Evolutionary conservation across 2,329 filamentous ascomycete genomes (phyloP).

Genomic region (Chaetomiaceae sp.): DNA sequence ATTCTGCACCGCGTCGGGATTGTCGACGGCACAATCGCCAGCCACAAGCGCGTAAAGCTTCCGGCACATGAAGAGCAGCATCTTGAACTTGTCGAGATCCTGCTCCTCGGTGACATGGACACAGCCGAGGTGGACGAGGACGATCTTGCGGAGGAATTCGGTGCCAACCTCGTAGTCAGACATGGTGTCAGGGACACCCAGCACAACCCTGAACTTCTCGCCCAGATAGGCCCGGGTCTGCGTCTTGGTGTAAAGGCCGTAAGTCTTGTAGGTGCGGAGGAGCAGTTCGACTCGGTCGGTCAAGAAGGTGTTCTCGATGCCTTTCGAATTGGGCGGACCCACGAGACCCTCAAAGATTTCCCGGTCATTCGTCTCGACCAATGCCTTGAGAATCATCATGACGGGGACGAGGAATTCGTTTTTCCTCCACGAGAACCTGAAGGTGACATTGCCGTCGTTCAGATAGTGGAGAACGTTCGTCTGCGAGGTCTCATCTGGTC

Average conservation of each 20-base stretch:
- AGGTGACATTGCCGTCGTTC: constrained; percentile 90
- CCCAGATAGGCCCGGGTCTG: constrained; percentile 84
- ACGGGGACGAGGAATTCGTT: constrained; percentile 93
- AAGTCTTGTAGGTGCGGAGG: constrained; percentile 87
- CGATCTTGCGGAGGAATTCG: constrained; percentile 84
- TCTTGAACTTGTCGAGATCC: constrained; percentile 86
- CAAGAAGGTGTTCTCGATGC: constrained; percentile 81
- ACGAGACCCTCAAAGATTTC: constrained; percentile 95
- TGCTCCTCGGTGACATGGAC: constrained; percentile 76
- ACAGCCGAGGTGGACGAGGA: constrained; percentile 86
- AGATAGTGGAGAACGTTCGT: constrained; percentile 97
- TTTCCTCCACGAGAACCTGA: constrained; percentile 97
- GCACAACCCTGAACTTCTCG: constrained; percentile 81
- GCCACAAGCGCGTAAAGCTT: constrained; percentile 92
- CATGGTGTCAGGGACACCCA: constrained; percentile 77
- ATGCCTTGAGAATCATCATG: constrained; percentile 93
- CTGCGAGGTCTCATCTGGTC: constrained; percentile 96
- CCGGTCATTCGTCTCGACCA: constrained; percentile 91
- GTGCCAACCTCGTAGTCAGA: constrained; percentile 84
- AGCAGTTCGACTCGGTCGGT: constrained; percentile 91
- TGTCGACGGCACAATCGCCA: constrained; percentile 88
- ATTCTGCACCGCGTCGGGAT: constrained; percentile 93
- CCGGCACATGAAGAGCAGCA: constrained; percentile 91
- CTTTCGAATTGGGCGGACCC: constrained; percentile 68
- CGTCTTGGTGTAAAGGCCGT: constrained; percentile 72